Conservation (phyloP, 75 land plant species). For the Sequoia sempervirens region DNA sequence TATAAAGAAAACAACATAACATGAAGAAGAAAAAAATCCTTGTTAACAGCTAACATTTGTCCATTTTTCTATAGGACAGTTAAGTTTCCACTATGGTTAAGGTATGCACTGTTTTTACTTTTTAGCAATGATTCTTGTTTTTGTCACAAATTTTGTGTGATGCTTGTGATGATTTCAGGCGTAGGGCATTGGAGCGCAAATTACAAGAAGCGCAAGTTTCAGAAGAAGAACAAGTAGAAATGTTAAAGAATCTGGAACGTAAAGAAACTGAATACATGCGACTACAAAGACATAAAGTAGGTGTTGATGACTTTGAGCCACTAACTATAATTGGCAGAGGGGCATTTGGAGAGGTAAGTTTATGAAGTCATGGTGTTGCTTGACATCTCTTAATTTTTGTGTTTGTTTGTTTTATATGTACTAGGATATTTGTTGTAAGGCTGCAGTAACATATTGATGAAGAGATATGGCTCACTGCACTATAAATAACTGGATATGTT, state of each 20-base stretch:
- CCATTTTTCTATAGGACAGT: background rate
- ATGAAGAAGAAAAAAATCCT: background rate
- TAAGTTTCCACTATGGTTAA: background rate
- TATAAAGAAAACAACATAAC: background rate
- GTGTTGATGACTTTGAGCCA: slow-evolving; percentile 87
- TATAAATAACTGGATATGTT: background rate
- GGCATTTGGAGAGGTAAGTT: slow-evolving; percentile 77
- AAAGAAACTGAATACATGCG: slow-evolving; percentile 87
- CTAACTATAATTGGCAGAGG: slow-evolving; percentile 81
- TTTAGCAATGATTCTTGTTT: background rate
- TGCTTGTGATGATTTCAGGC: slow-evolving; percentile 29
- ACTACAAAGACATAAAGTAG: slow-evolving; percentile 72
- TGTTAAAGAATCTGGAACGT: slow-evolving; percentile 66
- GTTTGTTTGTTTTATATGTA: background rate
- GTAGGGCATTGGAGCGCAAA: slow-evolving; percentile 61
- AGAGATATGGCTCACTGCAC: background rate
- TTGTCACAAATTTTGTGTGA: background rate
- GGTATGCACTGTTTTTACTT: background rate
- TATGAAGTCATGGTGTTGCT: background rate
- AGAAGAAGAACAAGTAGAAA: slow-evolving; percentile 64
- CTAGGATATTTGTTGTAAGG: background rate
- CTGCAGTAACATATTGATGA: background rate
- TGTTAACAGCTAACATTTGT: background rate
- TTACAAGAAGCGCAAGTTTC: slow-evolving; percentile 66
- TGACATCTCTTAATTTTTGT: background rate